Percentiles rank a stretch among this genome's conserved stretches.
These are phyloP conservation scores for Calonectria fujianensis DNA, from an alignment of 2,329 filamentous ascomycete genomes.

Conservation along the genomic window DNA sequence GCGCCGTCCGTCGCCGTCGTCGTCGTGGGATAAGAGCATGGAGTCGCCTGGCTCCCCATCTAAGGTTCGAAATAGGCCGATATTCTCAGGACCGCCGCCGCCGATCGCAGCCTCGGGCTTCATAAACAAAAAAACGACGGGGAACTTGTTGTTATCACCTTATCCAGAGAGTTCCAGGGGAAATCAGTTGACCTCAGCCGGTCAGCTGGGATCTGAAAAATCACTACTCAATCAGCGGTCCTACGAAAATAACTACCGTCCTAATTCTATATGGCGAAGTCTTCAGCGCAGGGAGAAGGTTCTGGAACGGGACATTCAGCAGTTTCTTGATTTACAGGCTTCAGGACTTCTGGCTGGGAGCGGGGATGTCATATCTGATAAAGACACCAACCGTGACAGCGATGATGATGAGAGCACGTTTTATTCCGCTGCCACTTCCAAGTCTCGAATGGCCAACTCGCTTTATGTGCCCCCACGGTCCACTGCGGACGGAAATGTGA, in stretches of 20 bases:
- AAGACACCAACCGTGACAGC: slow-evolving; percentile 59
- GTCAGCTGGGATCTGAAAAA: slow-evolving; percentile 41
- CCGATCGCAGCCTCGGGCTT: slow-evolving; percentile 69
- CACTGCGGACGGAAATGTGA: slow-evolving; percentile 67
- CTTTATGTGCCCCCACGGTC: slow-evolving; percentile 65
- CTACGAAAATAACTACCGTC: slow-evolving; percentile 54
- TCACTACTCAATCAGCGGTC: slow-evolving; percentile 61
- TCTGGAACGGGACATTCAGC: slow-evolving; percentile 68
- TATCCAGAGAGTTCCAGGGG: slow-evolving; percentile 41
- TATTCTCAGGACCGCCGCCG: slow-evolving; percentile 71
- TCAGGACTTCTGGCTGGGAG: slow-evolving; percentile 64
- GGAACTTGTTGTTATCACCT: slow-evolving; percentile 35
- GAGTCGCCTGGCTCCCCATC: slow-evolving; percentile 58
- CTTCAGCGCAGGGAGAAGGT: slow-evolving; percentile 67
- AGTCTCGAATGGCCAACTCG: slow-evolving; percentile 63
- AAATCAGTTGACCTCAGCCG: slow-evolving; percentile 46
- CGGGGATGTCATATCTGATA: slow-evolving; percentile 49
- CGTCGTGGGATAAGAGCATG: slow-evolving; percentile 50
- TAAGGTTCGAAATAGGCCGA: slow-evolving; percentile 56
- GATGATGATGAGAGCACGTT: slow-evolving; percentile 65
- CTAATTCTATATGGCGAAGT: slow-evolving; percentile 68
- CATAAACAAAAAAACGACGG: slow-evolving; percentile 42
- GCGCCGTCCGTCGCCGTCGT: slow-evolving; percentile 45
- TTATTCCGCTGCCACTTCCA: slow-evolving; percentile 63
- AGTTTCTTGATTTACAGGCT: slow-evolving; percentile 70